Evolutionary conservation across 225 moss, liverwort and hornwort genomes (phyloP).

Genomic region (Thuidium tamariscinum): DNA sequence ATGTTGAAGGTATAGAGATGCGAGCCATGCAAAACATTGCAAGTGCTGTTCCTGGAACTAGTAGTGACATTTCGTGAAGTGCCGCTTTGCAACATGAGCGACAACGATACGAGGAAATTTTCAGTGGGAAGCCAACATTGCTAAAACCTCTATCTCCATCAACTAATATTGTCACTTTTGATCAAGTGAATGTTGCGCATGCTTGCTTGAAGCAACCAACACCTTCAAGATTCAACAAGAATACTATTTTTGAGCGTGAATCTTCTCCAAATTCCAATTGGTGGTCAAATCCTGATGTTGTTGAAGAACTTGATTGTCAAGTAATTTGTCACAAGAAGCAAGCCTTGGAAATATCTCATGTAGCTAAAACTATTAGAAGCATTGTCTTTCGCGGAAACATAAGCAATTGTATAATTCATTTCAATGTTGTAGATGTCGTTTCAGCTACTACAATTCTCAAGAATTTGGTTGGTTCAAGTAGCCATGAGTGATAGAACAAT

Average conservation of each 20-base stretch:
- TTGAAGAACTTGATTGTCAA: neutral
- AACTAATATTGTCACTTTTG: neutral
- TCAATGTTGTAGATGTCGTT: neutral
- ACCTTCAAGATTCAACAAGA: neutral
- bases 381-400: neutral
- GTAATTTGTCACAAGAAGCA: neutral
- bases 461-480: no score
- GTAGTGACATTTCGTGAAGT: fast-evolving
- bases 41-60: fast-evolving
- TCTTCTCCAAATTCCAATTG: neutral
- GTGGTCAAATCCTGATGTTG: neutral
- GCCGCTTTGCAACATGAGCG: fast-evolving
- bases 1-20: neutral
- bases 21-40: neutral
- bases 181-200: neutral
- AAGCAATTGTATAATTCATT: neutral
- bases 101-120: neutral
- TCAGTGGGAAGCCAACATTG: neutral
- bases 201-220: neutral
- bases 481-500: no score
- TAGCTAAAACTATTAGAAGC: fast-evolving
- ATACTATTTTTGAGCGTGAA: neutral
- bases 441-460: no score
- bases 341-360: neutral
- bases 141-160: neutral